These are phyloP conservation scores for Botrytis fabae DNA, from an alignment of 2,329 filamentous ascomycete genomes.

Conservation along the genomic window DNA sequence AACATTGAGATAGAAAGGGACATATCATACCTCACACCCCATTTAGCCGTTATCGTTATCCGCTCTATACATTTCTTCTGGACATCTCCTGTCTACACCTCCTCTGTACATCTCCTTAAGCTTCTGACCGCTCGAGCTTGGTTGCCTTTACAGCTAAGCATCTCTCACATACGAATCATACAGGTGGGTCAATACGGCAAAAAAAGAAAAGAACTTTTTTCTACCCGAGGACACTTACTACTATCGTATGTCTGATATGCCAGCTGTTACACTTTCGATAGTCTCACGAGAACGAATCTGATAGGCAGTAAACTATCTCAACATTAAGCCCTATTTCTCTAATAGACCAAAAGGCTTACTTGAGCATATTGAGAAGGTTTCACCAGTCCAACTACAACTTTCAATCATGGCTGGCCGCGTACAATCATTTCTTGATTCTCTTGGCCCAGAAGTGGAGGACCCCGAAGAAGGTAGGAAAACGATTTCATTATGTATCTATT, in stretches of 20 bases:
- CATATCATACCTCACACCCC: background rate
- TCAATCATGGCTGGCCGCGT: slow-evolving; percentile 30
- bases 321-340: background rate
- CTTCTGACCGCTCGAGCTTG: background rate
- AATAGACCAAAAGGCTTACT: background rate
- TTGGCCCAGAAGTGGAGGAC: slow-evolving; percentile 55
- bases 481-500: background rate
- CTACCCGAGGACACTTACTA: background rate
- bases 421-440: slow-evolving; percentile 42
- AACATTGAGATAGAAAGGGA: background rate
- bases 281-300: background rate
- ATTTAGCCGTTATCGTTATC: background rate
- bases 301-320: background rate
- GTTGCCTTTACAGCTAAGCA: background rate
- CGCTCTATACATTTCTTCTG: background rate
- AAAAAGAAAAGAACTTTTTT: background rate
- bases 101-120: background rate
- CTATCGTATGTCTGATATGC: background rate
- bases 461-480: slow-evolving; percentile 57
- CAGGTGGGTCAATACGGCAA: background rate
- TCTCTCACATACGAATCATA: background rate
- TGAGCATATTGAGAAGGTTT: background rate
- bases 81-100: no score
- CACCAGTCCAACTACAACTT: background rate
- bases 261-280: background rate